Evolutionary conservation across 257 asterid genomes (phyloP), one percentile per base, ranked within the genome.

Genomic region (Gentiana straminea): DNA sequence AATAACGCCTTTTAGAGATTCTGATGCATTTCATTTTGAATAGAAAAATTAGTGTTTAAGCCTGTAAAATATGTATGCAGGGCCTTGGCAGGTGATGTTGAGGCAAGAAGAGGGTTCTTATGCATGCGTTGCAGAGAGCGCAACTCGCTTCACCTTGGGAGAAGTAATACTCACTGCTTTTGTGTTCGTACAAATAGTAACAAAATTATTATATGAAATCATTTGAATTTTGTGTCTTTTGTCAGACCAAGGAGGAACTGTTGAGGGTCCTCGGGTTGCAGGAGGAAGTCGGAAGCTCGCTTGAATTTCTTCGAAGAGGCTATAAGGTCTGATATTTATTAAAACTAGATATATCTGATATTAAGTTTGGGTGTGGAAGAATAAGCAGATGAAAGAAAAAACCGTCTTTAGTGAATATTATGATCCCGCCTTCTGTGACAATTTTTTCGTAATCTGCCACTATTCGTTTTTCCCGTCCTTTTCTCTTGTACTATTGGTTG

Each of bases 21-120:
- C 24, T 24, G 24, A 24, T 24, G 24, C 24, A 24, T 24, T 24
- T 24, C 24, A 24, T 24, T 24, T 24, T 24, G 24, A 24, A 24
- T 24, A 24, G 24, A 24, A 24, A 24, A 24, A 24, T 24, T 24
- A 24, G 24, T 24, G 24, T 24, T 24, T 24, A 24, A 24, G 24
- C 24, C 24, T 24, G 24, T 24, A 24, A 24, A 24, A 24, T 24
- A 41, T 56, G 58, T 38, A 66, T 70, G 34, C 73, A 91, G 98
- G 98, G 63, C 98, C 98, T 57, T 87, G 98, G 97, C 98, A 84
- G 73, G 98, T 91, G 68, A 91, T 91, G 98, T 64, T 91, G 83
- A 87, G 87, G 80, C 98, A 91, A 68, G 60, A 77, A 53, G 95
- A 91, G 53, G 84, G 84, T 71, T 91, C 98, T n/a, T 87, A 68